These are phyloP conservation scores for Reutealis trisperma DNA, from an alignment of 345 rosid species.

Conservation along the genomic window DNA sequence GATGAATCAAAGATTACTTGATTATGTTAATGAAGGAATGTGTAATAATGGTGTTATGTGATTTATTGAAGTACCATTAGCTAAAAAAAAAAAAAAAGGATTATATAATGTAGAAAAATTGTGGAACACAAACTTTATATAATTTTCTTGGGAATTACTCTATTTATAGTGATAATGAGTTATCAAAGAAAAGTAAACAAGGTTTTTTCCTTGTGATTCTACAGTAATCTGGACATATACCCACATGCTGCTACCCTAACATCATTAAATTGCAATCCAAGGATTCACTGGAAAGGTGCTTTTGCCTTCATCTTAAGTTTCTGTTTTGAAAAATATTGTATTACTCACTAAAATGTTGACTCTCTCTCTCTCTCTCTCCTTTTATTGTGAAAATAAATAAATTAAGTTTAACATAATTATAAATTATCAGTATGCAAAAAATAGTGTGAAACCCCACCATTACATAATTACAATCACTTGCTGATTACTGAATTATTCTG, in stretches of 20 bases:
- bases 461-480: not conserved
- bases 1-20: not conserved
- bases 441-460: not conserved
- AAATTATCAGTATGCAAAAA: not conserved
- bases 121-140: conserved; percentile 6
- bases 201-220: conserved; percentile 5
- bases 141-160: conserved; percentile 25
- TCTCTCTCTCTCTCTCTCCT: too few species aligned
- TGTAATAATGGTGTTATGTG: not conserved
- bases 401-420: not conserved
- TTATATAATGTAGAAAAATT: not conserved
- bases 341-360: not conserved
- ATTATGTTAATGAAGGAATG: not conserved
- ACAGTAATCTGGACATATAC: not conserved
- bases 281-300: conserved; percentile 24
- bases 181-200: conserved; percentile 18
- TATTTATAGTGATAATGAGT: conserved; percentile 2
- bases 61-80: not conserved
- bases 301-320: conserved; percentile 39
- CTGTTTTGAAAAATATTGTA: not conserved
- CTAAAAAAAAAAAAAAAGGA: not conserved
- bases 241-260: conserved; percentile 29
- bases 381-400: not conserved
- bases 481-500: not conserved
- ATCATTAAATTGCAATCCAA: conserved; percentile 37